These are phyloP conservation scores for Nemania diffusa DNA, from an alignment of 2,329 filamentous ascomycete genomes.

Conservation along the genomic window DNA sequence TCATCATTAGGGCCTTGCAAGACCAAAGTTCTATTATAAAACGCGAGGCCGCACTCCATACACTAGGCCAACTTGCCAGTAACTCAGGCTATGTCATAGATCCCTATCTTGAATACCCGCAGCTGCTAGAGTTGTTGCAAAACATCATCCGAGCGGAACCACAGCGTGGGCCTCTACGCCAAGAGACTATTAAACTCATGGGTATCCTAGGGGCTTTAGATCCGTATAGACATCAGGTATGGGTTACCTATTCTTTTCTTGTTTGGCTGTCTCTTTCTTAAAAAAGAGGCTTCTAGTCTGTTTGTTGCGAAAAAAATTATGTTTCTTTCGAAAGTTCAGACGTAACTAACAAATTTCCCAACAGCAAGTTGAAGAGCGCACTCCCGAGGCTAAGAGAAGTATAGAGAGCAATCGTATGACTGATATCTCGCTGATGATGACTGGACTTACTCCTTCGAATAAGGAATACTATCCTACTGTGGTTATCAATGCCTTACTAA, in stretches of 20 bases:
- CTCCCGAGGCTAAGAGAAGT: constrained; percentile 79
- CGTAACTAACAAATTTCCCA: constrained; percentile 38
- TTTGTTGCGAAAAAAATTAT: background rate
- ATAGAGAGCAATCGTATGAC: constrained; percentile 76
- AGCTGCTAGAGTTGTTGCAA: constrained; percentile 90
- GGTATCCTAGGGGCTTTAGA: constrained; percentile 95
- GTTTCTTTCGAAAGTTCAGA: background rate
- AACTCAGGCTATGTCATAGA: constrained; percentile 98
- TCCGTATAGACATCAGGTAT: constrained; percentile 89
- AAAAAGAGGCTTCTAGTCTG: background rate
- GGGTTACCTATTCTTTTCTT: constrained; percentile 34
- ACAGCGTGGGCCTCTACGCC: constrained; percentile 83
- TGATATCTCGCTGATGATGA: constrained; percentile 98
- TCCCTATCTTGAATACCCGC: constrained; percentile 93
- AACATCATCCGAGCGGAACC: constrained; percentile 92
- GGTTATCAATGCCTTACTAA: constrained; percentile 93
- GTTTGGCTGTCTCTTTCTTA: constrained; percentile 34
- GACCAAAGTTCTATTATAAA: constrained; percentile 92
- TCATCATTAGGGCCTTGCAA: constrained; percentile 92
- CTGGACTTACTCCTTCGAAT: constrained; percentile 91
- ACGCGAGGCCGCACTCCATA: constrained; percentile 88
- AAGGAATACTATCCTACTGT: constrained; percentile 99
- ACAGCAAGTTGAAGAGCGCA: constrained; percentile 86
- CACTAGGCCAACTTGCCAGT: constrained; percentile 90
- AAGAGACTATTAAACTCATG: constrained; percentile 96